Base-by-base conservation (phyloP, 306 rosid species). In the Castanospermum australe region DNA sequence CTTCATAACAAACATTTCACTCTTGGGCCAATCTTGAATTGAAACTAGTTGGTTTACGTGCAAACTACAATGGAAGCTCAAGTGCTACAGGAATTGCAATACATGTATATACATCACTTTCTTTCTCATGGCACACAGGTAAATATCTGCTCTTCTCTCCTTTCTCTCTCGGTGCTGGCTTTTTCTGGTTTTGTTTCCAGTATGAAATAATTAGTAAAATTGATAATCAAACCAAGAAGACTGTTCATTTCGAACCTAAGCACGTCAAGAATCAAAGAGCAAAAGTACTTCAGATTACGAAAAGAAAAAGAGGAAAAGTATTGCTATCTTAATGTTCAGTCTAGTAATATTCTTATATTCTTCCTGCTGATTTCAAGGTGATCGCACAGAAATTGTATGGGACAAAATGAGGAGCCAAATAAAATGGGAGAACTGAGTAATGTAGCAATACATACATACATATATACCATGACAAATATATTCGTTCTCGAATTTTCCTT, bases 111-210 rank as follows among this genome's bases (percentile, higher is more conserved):
- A 22, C 5, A 17, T 45, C 36, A 30, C 62, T 42, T 75, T 50
- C 59, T 38, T 60, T 69, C 78, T 61, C 39, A 45, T 64, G 70
- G 62, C 25, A 66, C 35, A 22, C 65, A 80, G 81, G 87, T 78
- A 35, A 73, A 41, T 48, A 68, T 38, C 8, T 61, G 14, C 1
- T 51, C 17, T 12, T 39, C 1, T 71, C 17, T 39, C 11, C 21
- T 28, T 42, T 18, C 36, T 17, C 28, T 4, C 2, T 47, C 33
- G 72, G n/a, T 71, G 65, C 48, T 67, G 39, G 21, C 18, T 48
- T 55, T 54, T 22, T 25, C 8, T 74, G 48, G 20, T 74, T 63
- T 79, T 67, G 56, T 62, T 79, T 48, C 61, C 66, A 50, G 44
- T 48, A 38, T 71, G 65, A n/a, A n/a, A n/a, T n/a, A n/a, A n/a